A percentile compares a stretch with the other conserved stretches of the same genome.
Conservation (phyloP, 2,329 filamentous ascomycete genomes). For the Sporothrix pallida region DNA sequence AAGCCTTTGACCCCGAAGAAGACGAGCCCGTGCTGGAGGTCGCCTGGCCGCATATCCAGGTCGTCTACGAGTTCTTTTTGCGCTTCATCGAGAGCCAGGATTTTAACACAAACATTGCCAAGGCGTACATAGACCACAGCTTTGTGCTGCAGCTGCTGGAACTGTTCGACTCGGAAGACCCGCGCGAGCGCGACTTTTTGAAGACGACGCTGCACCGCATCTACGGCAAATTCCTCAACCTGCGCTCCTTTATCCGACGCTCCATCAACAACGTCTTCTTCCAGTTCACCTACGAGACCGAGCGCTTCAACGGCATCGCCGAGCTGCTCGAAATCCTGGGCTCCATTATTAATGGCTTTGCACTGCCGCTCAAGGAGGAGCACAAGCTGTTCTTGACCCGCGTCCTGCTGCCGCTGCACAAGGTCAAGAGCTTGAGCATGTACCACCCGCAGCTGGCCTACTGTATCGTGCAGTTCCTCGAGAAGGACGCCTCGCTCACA, state of each 20-base stretch:
- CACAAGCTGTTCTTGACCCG: slow-evolving; percentile 97
- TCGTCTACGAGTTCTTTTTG: slow-evolving; percentile 99
- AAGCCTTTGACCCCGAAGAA: slow-evolving; percentile 98
- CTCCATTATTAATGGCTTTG: slow-evolving; percentile 99
- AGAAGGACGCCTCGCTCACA: slow-evolving; percentile 95
- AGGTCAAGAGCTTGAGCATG: slow-evolving; percentile 99
- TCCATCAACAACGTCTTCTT: slow-evolving; percentile 99
- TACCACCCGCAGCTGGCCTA: slow-evolving; percentile 98
- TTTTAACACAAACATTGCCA: slow-evolving; percentile 99
- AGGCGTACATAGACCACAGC: slow-evolving; percentile 97
- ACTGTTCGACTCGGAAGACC: slow-evolving; percentile 97
- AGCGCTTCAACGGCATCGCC: slow-evolving; percentile 97
- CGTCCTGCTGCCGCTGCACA: slow-evolving; percentile 91
- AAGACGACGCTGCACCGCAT: slow-evolving; percentile 98
- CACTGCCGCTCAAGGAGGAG: slow-evolving; percentile 94
- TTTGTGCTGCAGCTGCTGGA: slow-evolving; percentile 97
- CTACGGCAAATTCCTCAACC: slow-evolving; percentile 97
- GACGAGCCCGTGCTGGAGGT: slow-evolving; percentile 98
- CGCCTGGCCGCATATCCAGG: slow-evolving; percentile 98
- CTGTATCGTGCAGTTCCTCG: slow-evolving; percentile 97
- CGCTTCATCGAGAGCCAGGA: slow-evolving; percentile 99
- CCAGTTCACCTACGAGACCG: slow-evolving; percentile 98
- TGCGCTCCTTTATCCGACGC: slow-evolving; percentile 93
- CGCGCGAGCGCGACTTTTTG: slow-evolving; percentile 92
- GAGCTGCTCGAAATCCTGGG: slow-evolving; percentile 95